Conservation (phyloP, 1,284 basidiomycete genomes). For the Heliocybe sulcata region DNA sequence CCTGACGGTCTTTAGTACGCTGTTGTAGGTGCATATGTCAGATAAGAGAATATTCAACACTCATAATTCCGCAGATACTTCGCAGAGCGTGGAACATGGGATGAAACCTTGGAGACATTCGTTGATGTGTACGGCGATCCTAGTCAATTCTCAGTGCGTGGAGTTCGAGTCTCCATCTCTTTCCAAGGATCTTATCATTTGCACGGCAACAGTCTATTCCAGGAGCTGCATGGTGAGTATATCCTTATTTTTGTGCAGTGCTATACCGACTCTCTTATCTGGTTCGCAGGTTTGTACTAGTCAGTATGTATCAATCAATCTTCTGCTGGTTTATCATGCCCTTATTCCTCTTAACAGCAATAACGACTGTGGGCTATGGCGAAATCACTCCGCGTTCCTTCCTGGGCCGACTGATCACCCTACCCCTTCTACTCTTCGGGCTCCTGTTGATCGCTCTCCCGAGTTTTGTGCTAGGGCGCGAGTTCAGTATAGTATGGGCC, state of each 20-base stretch:
- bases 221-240: slow-evolving; percentile 58
- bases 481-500: slow-evolving; percentile 86
- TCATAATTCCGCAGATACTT: slow-evolving; percentile 49
- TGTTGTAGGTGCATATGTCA: slow-evolving; percentile 46
- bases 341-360: slow-evolving; percentile 39
- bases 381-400: slow-evolving; percentile 82
- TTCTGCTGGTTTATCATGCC: background rate
- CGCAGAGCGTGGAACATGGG: slow-evolving; percentile 84
- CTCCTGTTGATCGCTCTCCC: slow-evolving; percentile 82
- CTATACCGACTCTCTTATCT: slow-evolving; percentile 17
- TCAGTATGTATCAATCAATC: slow-evolving; percentile 37
- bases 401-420: slow-evolving; percentile 74
- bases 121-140: slow-evolving; percentile 80
- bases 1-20: slow-evolving; percentile 78
- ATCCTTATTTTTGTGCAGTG: background rate
- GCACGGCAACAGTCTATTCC: slow-evolving; percentile 61
- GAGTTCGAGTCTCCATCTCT: background rate
- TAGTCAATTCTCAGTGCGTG: slow-evolving; percentile 59
- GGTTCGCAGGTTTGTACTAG: slow-evolving; percentile 41
- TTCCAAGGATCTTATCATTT: background rate
- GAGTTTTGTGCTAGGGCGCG: slow-evolving; percentile 81
- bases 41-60: background rate
- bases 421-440: slow-evolving; percentile 81
- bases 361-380: slow-evolving; percentile 83
- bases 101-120: slow-evolving; percentile 69